Base-by-base conservation (phyloP, 495 filamentous ascomycete species). In the Cercophora scortea region DNA sequence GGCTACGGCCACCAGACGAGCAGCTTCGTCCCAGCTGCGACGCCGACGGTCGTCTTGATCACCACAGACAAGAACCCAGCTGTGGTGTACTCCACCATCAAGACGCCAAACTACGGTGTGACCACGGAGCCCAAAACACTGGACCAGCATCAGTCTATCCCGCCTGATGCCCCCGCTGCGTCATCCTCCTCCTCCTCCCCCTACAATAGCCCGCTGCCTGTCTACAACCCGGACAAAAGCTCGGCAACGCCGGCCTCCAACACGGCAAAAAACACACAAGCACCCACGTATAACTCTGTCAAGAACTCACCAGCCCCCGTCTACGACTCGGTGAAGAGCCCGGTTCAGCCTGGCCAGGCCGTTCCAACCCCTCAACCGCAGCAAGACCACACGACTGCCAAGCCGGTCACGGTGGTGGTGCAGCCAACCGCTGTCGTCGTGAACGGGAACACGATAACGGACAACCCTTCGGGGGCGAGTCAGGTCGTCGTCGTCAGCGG, bases 1-100 rank as follows among this genome's bases (percentile, higher is more conserved):
- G 15, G n/a, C 9, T 67, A 52, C 15, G 58, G 60, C 17, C 9
- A 49, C 1, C 50, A 59, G 42, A 57, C 49, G 8, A 47, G 47
- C 3, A 50, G 47, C 1, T 33, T 32, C 11, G 25, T n/a, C n/a
- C 36, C 52, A 8, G 7, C 32, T 11, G 15, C 44, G 25, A 42
- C 52, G 9, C 45, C 47, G 25, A 67, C 67, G 8, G 50, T 76
- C 39, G 67, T 60, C 11, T 62, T 74, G 39, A 45, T 70, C 41
- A 74, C 72, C 11, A 77, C 74, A 9, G 74, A 76, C 46, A 77
- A 75, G 53, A 77, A 77, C 42, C 74, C 74, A 1, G 69, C 70
- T 34, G 71, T 77, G 34, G 61, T 75, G 8, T 76, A 63, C 51
- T 56, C 71, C 8, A 62, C 61, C 16, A 60, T 69, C 39, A 33